Conservation (phyloP, 177 flowering plant species). For the Telopea speciosissima region DNA sequence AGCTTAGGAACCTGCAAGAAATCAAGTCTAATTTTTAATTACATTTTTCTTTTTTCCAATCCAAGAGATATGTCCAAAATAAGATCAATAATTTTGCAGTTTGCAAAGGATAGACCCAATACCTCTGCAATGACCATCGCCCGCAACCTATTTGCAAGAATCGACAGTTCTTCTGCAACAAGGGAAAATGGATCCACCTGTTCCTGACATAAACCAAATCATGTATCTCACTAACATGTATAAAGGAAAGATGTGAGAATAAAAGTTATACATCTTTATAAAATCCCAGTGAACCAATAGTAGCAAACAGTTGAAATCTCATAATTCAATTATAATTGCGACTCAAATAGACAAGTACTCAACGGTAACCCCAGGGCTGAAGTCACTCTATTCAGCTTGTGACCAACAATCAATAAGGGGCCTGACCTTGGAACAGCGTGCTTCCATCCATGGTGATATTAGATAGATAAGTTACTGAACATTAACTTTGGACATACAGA, state of each 20-base stretch:
- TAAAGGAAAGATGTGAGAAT: not conserved
- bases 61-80: not conserved
- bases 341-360: not conserved
- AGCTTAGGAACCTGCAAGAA: slow-evolving; percentile 80
- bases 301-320: not conserved
- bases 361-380: not conserved
- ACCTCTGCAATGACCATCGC: slow-evolving; percentile 95
- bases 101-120: slow-evolving; percentile 11
- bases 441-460: not conserved
- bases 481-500: not conserved
- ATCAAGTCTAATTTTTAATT: slow-evolving; percentile 4
- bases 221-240: not conserved
- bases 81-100: not conserved
- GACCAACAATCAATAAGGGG: not conserved
- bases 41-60: not conserved
- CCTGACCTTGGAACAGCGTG: not conserved
- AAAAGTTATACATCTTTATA: not conserved
- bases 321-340: not conserved
- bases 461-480: not conserved
- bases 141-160: slow-evolving; percentile 66
- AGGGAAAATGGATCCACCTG: slow-evolving; percentile 86
- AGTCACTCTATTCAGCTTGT: not conserved
- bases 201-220: slow-evolving; percentile 40
- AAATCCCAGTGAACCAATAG: not conserved
- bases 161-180: slow-evolving; percentile 88